Percentiles rank a stretch among this genome's conserved stretches.
phyloP scores from a whole-genome alignment of 345 rosid species.

The Ailanthus altissimus region DNA sequence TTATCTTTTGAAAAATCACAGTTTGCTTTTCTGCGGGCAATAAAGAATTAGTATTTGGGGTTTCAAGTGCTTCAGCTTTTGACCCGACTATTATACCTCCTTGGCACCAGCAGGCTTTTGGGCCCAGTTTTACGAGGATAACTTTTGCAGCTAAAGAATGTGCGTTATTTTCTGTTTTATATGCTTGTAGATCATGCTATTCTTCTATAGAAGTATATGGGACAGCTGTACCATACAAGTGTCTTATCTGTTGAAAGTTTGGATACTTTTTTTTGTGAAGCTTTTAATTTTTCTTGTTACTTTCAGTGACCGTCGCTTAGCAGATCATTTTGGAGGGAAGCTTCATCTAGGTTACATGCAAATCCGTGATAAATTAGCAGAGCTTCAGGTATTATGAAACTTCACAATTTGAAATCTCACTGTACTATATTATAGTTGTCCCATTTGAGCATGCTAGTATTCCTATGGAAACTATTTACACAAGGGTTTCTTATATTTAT shows the following conservation, averaged over 20 bases:
- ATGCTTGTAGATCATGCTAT: conserved; percentile 61
- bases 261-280: conserved; percentile 24
- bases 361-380: conserved; percentile 90
- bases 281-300: conserved; percentile 32
- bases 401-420: not conserved
- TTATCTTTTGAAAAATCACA: conserved; percentile 16
- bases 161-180: conserved; percentile 88
- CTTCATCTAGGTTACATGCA: conserved; percentile 97
- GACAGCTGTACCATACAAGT: conserved; percentile 22
- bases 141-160: conserved; percentile 99
- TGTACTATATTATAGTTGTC: not conserved
- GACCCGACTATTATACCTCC: conserved; percentile 91
- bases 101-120: conserved; percentile 99
- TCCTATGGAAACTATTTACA: not conserved
- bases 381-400: conserved; percentile 67
- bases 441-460: not conserved
- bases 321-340: conserved; percentile 99
- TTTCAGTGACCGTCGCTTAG: conserved; percentile 97
- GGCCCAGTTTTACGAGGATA: conserved; percentile 99
- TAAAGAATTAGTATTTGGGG: conserved; percentile 59
- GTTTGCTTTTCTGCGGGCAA: conserved; percentile 42
- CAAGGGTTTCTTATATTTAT: not conserved
- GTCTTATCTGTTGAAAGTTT: conserved; percentile 17
- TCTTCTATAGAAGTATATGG: conserved; percentile 49
- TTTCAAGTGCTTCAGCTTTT: conserved; percentile 92